Percentiles rank a stretch among this genome's conserved stretches.
phyloP scores from a whole-genome alignment of 2,329 filamentous ascomycete genomes.

The Colletotrichum tofieldiae region DNA sequence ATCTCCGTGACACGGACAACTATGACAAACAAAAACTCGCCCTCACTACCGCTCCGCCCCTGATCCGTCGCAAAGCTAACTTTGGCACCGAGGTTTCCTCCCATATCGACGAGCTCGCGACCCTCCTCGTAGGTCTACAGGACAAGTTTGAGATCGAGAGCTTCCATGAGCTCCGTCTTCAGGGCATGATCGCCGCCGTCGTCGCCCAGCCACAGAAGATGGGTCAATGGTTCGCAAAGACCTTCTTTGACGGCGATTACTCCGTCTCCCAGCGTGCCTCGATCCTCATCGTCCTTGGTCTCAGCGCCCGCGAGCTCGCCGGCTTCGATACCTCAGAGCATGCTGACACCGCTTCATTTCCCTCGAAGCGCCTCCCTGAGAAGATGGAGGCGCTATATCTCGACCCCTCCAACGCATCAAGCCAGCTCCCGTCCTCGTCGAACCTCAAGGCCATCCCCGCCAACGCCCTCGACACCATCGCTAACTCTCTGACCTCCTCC shows the following conservation, averaged over 20 bases:
- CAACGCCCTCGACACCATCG: conserved; percentile 78
- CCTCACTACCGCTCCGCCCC: conserved; percentile 79
- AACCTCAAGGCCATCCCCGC: conserved; percentile 67
- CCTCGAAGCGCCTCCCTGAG: conserved; percentile 84
- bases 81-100: conserved; percentile 92
- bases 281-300: conserved; percentile 85
- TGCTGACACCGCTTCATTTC: conserved; percentile 72
- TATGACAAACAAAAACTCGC: conserved; percentile 89
- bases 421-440: conserved; percentile 47
- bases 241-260: conserved; percentile 93
- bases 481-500: conserved; percentile 76
- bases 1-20: conserved; percentile 84
- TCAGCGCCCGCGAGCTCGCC: conserved; percentile 87
- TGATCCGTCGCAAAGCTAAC: conserved; percentile 90
- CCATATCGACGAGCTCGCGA: conserved; percentile 85
- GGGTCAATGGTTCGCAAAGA: conserved; percentile 86
- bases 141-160: conserved; percentile 87
- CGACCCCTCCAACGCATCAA: conserved; percentile 46
- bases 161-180: conserved; percentile 82
- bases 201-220: conserved; percentile 83
- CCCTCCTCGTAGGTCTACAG: conserved; percentile 83
- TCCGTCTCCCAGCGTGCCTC: conserved; percentile 88
- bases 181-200: conserved; percentile 86
- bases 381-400: conserved; percentile 82
- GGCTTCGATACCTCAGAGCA: conserved; percentile 77